A percentile compares a stretch with the other conserved stretches of the same genome.
phyloP scores from a whole-genome alignment of 1,284 basidiomycete species.

The Fomitopsis pinicola region DNA sequence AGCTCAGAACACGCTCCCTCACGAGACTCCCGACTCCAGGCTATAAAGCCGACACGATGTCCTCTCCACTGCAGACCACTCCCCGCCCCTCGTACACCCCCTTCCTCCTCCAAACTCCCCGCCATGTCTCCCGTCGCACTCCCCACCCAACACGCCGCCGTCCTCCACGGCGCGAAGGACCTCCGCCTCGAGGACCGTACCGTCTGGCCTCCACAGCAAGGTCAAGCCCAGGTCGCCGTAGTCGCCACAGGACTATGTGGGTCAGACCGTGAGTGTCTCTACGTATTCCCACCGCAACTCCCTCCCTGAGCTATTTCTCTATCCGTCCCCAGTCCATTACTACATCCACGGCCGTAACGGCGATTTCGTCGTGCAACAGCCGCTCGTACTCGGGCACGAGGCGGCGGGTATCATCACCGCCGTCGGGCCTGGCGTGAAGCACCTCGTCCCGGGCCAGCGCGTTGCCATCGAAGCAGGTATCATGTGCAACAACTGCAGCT shows the following conservation, averaged over 20 bases:
- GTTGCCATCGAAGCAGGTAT: constrained; percentile 95
- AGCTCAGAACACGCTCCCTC: constrained; percentile 18
- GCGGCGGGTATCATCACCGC: constrained; percentile 80
- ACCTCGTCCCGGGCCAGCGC: constrained; percentile 77
- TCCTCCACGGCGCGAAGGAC: constrained; percentile 71
- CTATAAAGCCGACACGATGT: constrained; percentile 22
- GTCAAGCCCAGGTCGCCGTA: constrained; percentile 72
- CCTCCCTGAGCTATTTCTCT: constrained; percentile 8
- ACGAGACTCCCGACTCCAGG: constrained; percentile 17
- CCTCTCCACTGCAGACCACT: constrained; percentile 9
- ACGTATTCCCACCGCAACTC: constrained; percentile 14
- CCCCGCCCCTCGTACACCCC: constrained; percentile 9
- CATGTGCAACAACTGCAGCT: constrained; percentile 73
- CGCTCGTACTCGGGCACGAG: constrained; percentile 91
- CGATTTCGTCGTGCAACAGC: constrained; percentile 81
- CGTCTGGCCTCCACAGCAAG: constrained; percentile 60
- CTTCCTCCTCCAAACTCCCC: constrained; percentile 11
- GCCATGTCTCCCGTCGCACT: constrained; percentile 58
- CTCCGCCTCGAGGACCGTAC: constrained; percentile 67
- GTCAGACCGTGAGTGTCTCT: constrained; percentile 65
- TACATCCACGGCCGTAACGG: constrained; percentile 88
- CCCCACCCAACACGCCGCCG: constrained; percentile 55
- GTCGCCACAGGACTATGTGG: constrained; percentile 89
- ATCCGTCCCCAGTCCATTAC: constrained; percentile 69
- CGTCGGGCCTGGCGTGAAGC: constrained; percentile 60